Conservation (phyloP, 306 rosid genomes). For the Vachellia collinsii region DNA sequence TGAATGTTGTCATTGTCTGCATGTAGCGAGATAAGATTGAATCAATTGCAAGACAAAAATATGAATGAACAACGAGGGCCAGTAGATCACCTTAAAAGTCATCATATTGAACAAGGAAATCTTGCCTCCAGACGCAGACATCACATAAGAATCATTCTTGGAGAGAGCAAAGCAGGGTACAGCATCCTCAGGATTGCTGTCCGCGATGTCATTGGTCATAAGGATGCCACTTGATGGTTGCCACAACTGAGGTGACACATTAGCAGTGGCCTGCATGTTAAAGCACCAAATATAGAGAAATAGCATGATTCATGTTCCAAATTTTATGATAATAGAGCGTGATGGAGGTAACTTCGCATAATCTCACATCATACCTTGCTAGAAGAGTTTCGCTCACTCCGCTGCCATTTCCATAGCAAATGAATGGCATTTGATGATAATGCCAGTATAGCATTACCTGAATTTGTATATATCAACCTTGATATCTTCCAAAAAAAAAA, state of each 20-base stretch:
- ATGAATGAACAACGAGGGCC: constrained; percentile 20
- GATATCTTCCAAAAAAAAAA: constrained; percentile 64
- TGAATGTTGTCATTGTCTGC: constrained; percentile 98
- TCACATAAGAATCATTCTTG: constrained; percentile 92
- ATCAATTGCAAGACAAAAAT: constrained; percentile 33
- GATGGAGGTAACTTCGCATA: constrained; percentile 30
- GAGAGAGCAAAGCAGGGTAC: constrained; percentile 94
- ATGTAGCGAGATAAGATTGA: constrained; percentile 36
- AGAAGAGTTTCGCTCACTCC: constrained; percentile 79
- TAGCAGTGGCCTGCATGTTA: constrained; percentile 82
- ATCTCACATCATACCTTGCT: constrained; percentile 57
- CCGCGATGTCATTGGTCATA: constrained; percentile 83
- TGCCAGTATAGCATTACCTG: constrained; percentile 89
- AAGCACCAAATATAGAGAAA: constrained; percentile 36
- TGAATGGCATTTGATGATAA: constrained; percentile 95
- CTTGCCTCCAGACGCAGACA: constrained; percentile 98
- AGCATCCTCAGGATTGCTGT: constrained; percentile 81
- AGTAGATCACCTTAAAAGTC: constrained; percentile 82
- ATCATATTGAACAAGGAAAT: constrained; percentile 96
- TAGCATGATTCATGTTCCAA: constrained; percentile 7
- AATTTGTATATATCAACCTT: constrained; percentile 90
- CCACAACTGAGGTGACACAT: constrained; percentile 83
- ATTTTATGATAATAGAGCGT: constrained; percentile 15
- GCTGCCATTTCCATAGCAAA: constrained; percentile 93
- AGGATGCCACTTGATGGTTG: constrained; percentile 96